These are phyloP conservation scores for Glycine tomentella DNA, from an alignment of 306 rosid genomes.

Conservation along the genomic window DNA sequence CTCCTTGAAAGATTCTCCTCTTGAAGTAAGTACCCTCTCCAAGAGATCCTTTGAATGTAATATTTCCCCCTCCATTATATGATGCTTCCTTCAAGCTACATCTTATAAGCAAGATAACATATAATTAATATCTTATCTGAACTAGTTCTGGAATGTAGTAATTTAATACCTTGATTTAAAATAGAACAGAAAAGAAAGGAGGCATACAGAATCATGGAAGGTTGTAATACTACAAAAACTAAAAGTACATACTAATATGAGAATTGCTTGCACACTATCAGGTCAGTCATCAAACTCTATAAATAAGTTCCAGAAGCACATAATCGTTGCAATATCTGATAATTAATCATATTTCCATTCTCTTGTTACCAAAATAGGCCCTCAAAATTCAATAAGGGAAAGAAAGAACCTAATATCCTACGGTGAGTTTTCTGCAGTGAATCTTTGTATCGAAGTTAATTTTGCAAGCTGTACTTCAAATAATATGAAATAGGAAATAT, in stretches of 20 bases:
- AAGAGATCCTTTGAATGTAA: slow-evolving; percentile 28
- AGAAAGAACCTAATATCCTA: neutral
- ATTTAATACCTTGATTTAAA: neutral
- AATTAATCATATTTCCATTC: neutral
- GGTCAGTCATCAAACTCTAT: neutral
- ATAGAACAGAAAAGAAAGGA: neutral
- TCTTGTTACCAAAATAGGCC: neutral
- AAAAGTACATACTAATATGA: neutral
- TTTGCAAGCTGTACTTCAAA: neutral
- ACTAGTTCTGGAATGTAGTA: neutral
- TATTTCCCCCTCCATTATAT: slow-evolving; percentile 8
- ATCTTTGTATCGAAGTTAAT: neutral
- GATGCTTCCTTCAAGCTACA: slow-evolving; percentile 24
- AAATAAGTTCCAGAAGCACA: neutral
- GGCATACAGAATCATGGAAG: neutral
- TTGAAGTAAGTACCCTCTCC: neutral
- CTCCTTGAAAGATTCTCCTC: slow-evolving; percentile 9
- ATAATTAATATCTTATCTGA: neutral
- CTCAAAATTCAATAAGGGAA: neutral
- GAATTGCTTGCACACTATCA: neutral
- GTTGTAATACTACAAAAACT: neutral
- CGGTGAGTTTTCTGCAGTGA: neutral
- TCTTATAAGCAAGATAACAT: neutral
- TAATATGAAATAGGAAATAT: neutral
- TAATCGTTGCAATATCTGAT: neutral